Evolutionary conservation across 768 basidiomycete genomes (phyloP).

Genomic region (Suillus subaureus): DNA sequence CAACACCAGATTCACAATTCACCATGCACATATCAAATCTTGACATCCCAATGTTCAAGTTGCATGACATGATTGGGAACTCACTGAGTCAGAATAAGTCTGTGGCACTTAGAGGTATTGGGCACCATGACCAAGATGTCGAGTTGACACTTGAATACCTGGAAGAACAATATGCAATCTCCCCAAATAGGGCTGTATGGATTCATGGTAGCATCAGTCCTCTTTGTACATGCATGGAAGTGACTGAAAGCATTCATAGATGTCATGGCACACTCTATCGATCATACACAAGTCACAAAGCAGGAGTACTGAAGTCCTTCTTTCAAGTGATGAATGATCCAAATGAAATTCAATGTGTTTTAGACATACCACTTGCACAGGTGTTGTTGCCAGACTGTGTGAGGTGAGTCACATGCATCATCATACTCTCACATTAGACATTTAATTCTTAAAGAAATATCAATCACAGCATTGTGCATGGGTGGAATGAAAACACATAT

Average conservation of each 20-base stretch:
- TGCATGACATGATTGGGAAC: background rate
- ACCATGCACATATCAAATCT: background rate
- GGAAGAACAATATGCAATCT: background rate
- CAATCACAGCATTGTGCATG: background rate
- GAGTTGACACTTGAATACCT: background rate
- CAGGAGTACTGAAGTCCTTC: background rate
- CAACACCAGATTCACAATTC: background rate
- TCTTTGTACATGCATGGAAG: too few relatives aligned
- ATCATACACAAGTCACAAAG: background rate
- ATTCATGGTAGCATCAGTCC: too few relatives aligned
- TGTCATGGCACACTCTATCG: background rate
- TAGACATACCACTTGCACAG: background rate
- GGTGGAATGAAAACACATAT: background rate
- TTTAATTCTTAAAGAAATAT: background rate
- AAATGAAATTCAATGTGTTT: background rate
- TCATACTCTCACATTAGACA: accelerated
- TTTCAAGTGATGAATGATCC: background rate
- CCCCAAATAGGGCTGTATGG: too few relatives aligned
- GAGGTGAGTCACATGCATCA: background rate
- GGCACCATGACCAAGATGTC: background rate
- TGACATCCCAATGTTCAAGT: background rate
- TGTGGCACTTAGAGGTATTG: background rate
- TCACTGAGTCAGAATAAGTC: background rate
- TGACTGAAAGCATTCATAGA: background rate
- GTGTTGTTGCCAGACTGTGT: background rate